A percentile compares a stretch with the other conserved stretches of the same genome.
phyloP scores from a whole-genome alignment of 345 rosid species.

The Brassica rapa region DNA sequence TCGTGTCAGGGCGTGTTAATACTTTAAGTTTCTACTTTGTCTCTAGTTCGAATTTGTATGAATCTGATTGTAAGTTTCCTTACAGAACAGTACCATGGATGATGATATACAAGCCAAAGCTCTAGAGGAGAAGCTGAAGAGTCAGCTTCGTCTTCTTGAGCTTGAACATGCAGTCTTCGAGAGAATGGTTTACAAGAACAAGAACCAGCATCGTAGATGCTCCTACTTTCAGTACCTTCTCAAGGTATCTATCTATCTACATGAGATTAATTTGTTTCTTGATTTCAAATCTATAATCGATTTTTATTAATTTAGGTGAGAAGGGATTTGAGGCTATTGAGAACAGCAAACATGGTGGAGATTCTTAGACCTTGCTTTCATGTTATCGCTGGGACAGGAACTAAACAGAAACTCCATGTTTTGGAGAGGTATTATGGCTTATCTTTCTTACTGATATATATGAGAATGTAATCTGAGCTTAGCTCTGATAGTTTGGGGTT shows the following conservation, averaged over 20 bases:
- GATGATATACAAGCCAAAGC: conserved; percentile 23
- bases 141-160: conserved; percentile 54
- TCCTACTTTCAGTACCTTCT: conserved; percentile 81
- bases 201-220: conserved; percentile 91
- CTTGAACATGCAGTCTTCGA: conserved; percentile 64
- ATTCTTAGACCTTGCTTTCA: conserved; percentile 66
- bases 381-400: conserved; percentile 59
- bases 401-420: conserved; percentile 69
- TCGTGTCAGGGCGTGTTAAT: background rate
- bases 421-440: conserved; percentile 68
- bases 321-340: conserved; percentile 78
- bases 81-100: conserved; percentile 27
- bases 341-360: conserved; percentile 64
- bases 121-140: conserved; percentile 61
- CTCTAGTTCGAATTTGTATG: background rate
- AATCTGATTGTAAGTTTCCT: background rate
- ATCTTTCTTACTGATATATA: background rate
- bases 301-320: conserved; percentile 58
- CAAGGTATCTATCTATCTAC: conserved; percentile 51
- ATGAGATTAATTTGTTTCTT: background rate
- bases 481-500: background rate
- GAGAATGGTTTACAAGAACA: conserved; percentile 85
- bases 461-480: conserved; percentile 5
- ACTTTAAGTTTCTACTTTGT: background rate
- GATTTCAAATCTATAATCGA: background rate